Evolutionary conservation across 2,329 filamentous ascomycete genomes (phyloP).

Genomic region (Venturia oleaginea): DNA sequence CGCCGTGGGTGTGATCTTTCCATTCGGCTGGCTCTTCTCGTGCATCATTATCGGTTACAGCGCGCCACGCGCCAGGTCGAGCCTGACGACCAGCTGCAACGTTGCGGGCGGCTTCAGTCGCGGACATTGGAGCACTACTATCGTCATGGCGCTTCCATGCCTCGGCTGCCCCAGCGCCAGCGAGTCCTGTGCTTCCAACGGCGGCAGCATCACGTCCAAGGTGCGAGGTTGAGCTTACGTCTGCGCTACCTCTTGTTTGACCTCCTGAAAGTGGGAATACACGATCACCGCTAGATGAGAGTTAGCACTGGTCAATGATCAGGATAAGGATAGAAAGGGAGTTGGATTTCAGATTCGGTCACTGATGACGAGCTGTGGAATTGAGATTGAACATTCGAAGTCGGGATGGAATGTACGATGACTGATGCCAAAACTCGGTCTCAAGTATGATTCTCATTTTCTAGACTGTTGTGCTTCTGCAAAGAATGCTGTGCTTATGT

Average conservation of each 20-base stretch:
- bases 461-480: no score
- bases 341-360: no score
- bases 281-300: background rate
- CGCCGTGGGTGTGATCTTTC: background rate
- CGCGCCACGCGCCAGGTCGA: background rate
- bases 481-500: background rate
- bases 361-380: no score
- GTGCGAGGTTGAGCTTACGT: background rate
- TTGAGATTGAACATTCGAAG: no score
- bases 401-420: no score
- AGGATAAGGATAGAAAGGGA: no score
- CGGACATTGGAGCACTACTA: background rate
- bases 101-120: background rate
- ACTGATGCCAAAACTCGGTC: no score
- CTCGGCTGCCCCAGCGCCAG: background rate
- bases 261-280: slow-evolving; percentile 3
- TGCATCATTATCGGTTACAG: background rate
- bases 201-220: background rate
- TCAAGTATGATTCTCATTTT: no score
- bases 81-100: background rate
- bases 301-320: background rate
- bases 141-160: slow-evolving; percentile 1
- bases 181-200: background rate
- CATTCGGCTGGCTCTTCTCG: slow-evolving; percentile 2
- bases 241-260: background rate